Conservation (phyloP, 2,329 filamentous ascomycete genomes). For the Trichoderma sp. region DNA sequence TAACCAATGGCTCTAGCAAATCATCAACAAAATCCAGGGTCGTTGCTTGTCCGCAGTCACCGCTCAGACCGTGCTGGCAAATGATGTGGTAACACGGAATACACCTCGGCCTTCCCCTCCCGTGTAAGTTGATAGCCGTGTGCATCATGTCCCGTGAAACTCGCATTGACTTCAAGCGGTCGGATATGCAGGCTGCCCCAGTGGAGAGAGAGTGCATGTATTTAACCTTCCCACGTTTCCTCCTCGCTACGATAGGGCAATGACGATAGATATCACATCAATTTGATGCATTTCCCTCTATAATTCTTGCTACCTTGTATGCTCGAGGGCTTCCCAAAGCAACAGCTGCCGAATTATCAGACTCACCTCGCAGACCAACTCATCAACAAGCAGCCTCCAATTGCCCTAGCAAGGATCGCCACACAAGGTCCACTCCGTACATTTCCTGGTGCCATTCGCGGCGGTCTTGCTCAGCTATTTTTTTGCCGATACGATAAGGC, state of each 20-base stretch:
- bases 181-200: not conserved
- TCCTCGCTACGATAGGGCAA: not conserved
- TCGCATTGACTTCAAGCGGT: not conserved
- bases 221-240: not conserved
- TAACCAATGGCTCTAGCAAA: not conserved
- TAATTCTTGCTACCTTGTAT: not conserved
- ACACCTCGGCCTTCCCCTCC: not conserved
- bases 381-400: not conserved
- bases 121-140: not conserved
- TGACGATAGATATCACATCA: not conserved
- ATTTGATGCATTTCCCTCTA: not conserved
- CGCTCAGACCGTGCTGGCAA: not conserved
- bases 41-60: not conserved
- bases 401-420: not conserved
- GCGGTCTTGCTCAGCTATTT: not conserved
- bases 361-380: not conserved
- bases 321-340: not conserved
- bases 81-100: not conserved
- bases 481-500: slow-evolving; percentile 1
- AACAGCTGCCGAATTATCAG: not conserved
- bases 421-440: not conserved
- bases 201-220: not conserved
- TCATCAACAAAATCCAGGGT: not conserved
- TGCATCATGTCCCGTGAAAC: not conserved
- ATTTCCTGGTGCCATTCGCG: not conserved